phyloP scores from a whole-genome alignment of 495 filamentous ascomycete species.

The Pyrenopolyporus hunteri region DNA sequence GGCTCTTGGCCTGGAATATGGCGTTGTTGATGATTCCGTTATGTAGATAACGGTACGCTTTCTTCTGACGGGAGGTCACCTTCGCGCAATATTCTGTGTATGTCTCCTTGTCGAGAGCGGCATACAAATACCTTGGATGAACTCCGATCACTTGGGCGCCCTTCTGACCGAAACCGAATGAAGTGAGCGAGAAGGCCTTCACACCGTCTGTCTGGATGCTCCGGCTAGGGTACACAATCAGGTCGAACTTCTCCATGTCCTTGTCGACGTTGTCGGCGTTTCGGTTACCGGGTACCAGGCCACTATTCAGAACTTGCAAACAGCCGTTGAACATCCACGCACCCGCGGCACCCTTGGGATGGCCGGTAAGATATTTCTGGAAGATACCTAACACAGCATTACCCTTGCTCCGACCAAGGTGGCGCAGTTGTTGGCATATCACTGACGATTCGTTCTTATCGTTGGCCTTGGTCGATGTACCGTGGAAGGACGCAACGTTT shows the following conservation, averaged over 20 bases:
- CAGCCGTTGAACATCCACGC: slow-evolving; percentile 99
- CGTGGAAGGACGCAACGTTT: slow-evolving; percentile 95
- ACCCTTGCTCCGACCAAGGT: slow-evolving; percentile 93
- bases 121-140: slow-evolving; percentile 94
- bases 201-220: slow-evolving; percentile 97
- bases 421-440: slow-evolving; percentile 93
- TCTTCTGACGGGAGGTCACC: slow-evolving; percentile 92
- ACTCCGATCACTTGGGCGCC: slow-evolving; percentile 97
- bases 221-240: slow-evolving; percentile 94
- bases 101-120: slow-evolving; percentile 85
- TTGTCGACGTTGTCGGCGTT: slow-evolving; percentile 98
- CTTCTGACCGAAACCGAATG: slow-evolving; percentile 99
- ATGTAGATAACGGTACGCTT: slow-evolving; percentile 97
- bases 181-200: slow-evolving; percentile 98
- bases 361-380: slow-evolving; percentile 98
- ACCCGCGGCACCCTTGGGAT: slow-evolving; percentile 98
- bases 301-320: slow-evolving; percentile 90
- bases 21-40: slow-evolving; percentile 96
- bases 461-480: slow-evolving; percentile 96
- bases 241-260: slow-evolving; percentile 95
- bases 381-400: slow-evolving; percentile 97
- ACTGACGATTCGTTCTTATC: slow-evolving; percentile 99
- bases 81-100: slow-evolving; percentile 84
- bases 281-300: slow-evolving; percentile 93
- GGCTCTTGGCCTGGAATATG: slow-evolving; percentile 92